These are phyloP conservation scores for Gynochthodes officinalis DNA, from an alignment of 257 asterid genomes.

Conservation along the genomic window DNA sequence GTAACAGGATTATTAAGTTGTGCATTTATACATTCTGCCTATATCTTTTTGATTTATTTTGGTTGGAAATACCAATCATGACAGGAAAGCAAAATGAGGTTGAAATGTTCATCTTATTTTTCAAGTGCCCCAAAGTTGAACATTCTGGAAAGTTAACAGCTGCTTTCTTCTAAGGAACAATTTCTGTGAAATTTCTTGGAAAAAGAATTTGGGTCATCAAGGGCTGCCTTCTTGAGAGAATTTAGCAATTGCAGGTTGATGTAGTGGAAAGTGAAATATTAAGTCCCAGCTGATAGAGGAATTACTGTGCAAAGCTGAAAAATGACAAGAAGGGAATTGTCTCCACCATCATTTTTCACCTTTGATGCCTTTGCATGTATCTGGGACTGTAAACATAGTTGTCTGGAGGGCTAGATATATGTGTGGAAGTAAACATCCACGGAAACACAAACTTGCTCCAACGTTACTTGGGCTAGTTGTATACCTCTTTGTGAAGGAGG, in stretches of 20 bases:
- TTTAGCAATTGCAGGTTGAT: not conserved
- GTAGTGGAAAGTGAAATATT: not conserved
- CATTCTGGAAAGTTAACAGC: not conserved
- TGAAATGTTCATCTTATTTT: not conserved
- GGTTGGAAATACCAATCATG: not conserved
- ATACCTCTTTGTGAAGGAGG: not conserved
- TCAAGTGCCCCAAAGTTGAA: not conserved
- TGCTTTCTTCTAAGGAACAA: not conserved
- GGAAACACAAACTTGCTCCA: not conserved
- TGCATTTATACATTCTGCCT: not conserved
- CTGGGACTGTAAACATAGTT: not conserved
- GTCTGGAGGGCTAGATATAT: not conserved
- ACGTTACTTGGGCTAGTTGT: not conserved
- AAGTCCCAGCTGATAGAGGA: not conserved
- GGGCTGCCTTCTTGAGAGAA: not conserved
- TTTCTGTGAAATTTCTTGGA: not conserved
- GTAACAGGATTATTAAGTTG: not conserved
- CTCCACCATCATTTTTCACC: not conserved
- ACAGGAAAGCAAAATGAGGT: not conserved
- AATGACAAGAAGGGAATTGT: not conserved
- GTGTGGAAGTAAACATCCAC: not conserved
- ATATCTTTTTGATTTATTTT: not conserved
- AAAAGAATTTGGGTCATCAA: not conserved
- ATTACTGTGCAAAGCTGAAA: not conserved
- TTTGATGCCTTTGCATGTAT: not conserved